A percentile compares a stretch with the other conserved stretches of the same genome.
These are phyloP conservation scores for Colletotrichum sp. DNA, from an alignment of 2,329 filamentous ascomycete species.

Conservation along the genomic window DNA sequence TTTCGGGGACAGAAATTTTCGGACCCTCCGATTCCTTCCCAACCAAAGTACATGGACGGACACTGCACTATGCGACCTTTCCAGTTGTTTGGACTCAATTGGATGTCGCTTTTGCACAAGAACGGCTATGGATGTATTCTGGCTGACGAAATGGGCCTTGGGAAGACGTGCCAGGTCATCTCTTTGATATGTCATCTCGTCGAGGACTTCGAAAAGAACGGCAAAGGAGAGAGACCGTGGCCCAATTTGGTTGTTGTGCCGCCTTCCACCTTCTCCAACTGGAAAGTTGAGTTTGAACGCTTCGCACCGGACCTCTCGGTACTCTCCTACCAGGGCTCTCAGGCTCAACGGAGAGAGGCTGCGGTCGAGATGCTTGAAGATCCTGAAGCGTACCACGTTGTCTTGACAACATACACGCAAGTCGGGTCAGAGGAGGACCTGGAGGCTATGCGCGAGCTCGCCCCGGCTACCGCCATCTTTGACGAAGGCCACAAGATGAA, in stretches of 20 bases:
- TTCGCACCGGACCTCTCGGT: conserved; percentile 83
- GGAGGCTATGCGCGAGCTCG: conserved; percentile 51
- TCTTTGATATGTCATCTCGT: conserved; percentile 86
- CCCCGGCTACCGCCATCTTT: conserved; percentile 70
- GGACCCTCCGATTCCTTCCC: conserved; percentile 54
- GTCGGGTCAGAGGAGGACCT: conserved; percentile 57
- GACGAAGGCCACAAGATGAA: conserved; percentile 96
- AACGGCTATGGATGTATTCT: conserved; percentile 86
- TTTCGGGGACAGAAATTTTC: conserved; percentile 36
- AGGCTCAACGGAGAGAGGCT: conserved; percentile 70
- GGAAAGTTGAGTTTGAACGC: conserved; percentile 86
- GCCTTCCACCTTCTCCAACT: conserved; percentile 93
- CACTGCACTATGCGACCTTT: conserved; percentile 87
- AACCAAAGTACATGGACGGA: conserved; percentile 80
- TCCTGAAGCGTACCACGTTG: conserved; percentile 67
- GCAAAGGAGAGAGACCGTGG: conserved; percentile 55
- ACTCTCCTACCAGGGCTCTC: conserved; percentile 71
- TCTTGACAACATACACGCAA: conserved; percentile 67
- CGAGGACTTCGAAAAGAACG: conserved; percentile 56
- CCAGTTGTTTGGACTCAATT: conserved; percentile 93
- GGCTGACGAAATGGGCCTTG: conserved; percentile 95
- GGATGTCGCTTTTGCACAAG: conserved; percentile 84
- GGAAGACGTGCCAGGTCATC: conserved; percentile 97
- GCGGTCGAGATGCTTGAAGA: conserved; percentile 69
- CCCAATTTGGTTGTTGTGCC: conserved; percentile 88